These are phyloP conservation scores for Ophiostoma triangulosporum DNA, from an alignment of 2,329 filamentous ascomycete genomes.

Conservation along the genomic window DNA sequence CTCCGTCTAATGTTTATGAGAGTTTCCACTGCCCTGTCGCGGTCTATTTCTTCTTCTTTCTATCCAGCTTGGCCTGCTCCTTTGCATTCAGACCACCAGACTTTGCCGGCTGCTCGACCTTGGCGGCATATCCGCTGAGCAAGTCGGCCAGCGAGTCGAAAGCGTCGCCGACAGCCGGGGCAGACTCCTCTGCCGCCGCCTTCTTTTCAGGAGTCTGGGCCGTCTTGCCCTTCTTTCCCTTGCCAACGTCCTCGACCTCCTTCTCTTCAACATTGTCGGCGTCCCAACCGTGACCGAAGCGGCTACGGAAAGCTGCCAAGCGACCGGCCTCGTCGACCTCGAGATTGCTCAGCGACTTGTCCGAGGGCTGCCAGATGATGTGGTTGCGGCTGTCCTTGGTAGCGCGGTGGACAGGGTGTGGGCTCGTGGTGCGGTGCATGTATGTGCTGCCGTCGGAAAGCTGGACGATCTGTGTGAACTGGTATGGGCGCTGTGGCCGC, in stretches of 20 bases:
- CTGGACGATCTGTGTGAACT: constrained; percentile 91
- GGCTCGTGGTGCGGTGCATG: constrained; percentile 64
- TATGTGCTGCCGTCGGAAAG: constrained; percentile 84
- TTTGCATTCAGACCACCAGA: constrained; percentile 27
- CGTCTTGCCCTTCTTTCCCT: constrained; percentile 9
- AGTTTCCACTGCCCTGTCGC: neutral
- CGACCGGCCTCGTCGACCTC: constrained; percentile 92
- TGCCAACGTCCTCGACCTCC: constrained; percentile 10
- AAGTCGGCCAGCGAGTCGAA: constrained; percentile 33
- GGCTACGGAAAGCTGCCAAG: constrained; percentile 69
- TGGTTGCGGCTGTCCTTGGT: constrained; percentile 82
- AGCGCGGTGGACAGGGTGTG: constrained; percentile 43
- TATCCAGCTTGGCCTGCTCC: constrained; percentile 24
- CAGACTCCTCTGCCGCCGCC: neutral
- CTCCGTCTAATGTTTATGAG: neutral
- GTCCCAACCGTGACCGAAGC: constrained; percentile 80
- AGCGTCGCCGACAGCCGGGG: constrained; percentile 13
- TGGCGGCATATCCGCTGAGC: constrained; percentile 34
- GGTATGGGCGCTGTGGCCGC: constrained; percentile 85
- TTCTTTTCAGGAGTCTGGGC: neutral
- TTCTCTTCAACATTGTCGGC: constrained; percentile 18
- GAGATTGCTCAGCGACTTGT: constrained; percentile 68
- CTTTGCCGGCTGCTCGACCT: constrained; percentile 23
- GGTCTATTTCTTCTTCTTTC: constrained; percentile 25
- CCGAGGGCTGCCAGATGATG: constrained; percentile 78